Conservation (phyloP, 345 rosid species). For the Salix suchowensis region DNA sequence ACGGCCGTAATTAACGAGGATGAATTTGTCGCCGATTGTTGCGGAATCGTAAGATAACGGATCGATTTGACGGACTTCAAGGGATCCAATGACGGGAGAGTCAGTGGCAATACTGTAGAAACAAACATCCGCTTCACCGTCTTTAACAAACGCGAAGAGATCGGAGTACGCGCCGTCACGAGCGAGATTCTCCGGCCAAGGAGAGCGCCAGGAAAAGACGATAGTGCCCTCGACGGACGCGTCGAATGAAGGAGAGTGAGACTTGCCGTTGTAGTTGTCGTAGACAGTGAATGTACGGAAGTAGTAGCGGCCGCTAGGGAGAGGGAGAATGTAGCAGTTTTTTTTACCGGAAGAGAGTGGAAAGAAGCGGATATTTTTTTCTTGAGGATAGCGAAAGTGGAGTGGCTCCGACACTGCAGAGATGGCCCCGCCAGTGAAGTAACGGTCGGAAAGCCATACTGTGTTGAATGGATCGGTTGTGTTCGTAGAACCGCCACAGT, state of each 20-base stretch:
- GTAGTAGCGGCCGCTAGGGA: slow-evolving; percentile 76
- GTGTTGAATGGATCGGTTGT: slow-evolving; percentile 61
- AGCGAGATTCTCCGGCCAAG: slow-evolving; percentile 59
- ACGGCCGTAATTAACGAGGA: slow-evolving; percentile 85
- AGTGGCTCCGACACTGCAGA: slow-evolving; percentile 87
- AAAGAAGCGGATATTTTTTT: slow-evolving; percentile 78
- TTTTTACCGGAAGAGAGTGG: slow-evolving; percentile 90
- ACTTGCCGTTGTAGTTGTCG: slow-evolving; percentile 90
- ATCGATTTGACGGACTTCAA: slow-evolving; percentile 67
- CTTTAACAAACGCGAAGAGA: slow-evolving; percentile 67
- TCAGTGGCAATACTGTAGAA: slow-evolving; percentile 95
- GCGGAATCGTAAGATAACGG: slow-evolving; percentile 57
- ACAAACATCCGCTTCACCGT: slow-evolving; percentile 82
- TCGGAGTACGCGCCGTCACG: slow-evolving; percentile 93
- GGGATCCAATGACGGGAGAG: slow-evolving; percentile 82
- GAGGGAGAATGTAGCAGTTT: slow-evolving; percentile 84
- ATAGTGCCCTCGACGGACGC: slow-evolving; percentile 85
- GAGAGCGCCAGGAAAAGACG: slow-evolving; percentile 90
- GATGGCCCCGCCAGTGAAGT: slow-evolving; percentile 67
- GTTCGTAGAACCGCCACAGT: slow-evolving; percentile 64
- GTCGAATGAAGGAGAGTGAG: slow-evolving; percentile 82
- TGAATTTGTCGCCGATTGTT: slow-evolving; percentile 36
- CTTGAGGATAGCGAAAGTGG: slow-evolving; percentile 55
- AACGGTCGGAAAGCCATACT: slow-evolving; percentile 78
- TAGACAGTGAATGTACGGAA: slow-evolving; percentile 92